A percentile compares a stretch with the other conserved stretches of the same genome.
These are phyloP conservation scores for Alternaria incomplexa DNA, from an alignment of 2,329 filamentous ascomycete species.

Conservation along the genomic window DNA sequence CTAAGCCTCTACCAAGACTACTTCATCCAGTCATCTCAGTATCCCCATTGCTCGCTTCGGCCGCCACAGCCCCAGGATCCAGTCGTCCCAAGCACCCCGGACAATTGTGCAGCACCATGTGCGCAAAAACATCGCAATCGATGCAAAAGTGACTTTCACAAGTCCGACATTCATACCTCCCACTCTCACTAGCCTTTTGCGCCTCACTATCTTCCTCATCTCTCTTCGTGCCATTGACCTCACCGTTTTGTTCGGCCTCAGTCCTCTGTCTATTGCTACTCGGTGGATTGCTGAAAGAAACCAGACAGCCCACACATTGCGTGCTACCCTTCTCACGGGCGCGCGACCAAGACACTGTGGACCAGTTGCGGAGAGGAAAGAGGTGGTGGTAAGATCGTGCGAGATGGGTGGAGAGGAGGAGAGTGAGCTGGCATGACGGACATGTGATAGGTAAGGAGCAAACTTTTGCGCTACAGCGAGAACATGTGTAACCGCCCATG, in stretches of 20 bases:
- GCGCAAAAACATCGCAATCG: slow-evolving; percentile 94
- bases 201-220: slow-evolving; percentile 42
- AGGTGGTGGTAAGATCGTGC: slow-evolving; percentile 50
- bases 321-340: slow-evolving; percentile 57
- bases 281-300: slow-evolving; percentile 66
- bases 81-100: slow-evolving; percentile 74
- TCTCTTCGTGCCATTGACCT: slow-evolving; percentile 18
- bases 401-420: slow-evolving; percentile 81
- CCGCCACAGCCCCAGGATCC: slow-evolving; percentile 20
- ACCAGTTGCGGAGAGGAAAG: slow-evolving; percentile 76
- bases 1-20: background rate
- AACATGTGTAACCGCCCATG: slow-evolving; percentile 88
- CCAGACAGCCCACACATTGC: slow-evolving; percentile 80
- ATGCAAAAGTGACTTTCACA: slow-evolving; percentile 95
- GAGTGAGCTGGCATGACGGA: slow-evolving; percentile 85
- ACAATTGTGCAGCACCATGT: slow-evolving; percentile 95
- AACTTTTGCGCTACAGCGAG: slow-evolving; percentile 85
- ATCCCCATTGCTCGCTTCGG: slow-evolving; percentile 28
- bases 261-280: slow-evolving; percentile 9
- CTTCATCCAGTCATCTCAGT: slow-evolving; percentile 35
- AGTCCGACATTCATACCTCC: slow-evolving; percentile 86
- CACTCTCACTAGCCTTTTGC: slow-evolving; percentile 73
- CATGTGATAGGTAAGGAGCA: slow-evolving; percentile 90
- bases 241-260: slow-evolving; percentile 16
- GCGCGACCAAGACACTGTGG: slow-evolving; percentile 82